Evolutionary conservation across 2,329 filamentous ascomycete genomes (phyloP), one percentile per base, ranked within the genome.

Genomic region (Paecilomyces sp.): DNA sequence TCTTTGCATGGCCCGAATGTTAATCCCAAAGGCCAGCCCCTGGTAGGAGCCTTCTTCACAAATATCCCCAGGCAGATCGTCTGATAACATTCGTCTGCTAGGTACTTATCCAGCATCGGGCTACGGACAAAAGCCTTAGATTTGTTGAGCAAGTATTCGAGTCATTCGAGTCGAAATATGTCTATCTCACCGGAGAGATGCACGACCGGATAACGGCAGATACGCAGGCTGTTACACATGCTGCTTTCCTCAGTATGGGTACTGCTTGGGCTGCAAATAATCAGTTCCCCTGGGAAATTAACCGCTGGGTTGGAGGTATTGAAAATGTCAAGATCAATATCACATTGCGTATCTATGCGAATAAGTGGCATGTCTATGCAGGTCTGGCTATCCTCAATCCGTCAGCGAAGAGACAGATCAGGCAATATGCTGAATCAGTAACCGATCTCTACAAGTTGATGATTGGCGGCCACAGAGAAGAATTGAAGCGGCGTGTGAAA

Each of bases 301-400:
- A 88, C n/a, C 91, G 94, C 63, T 99, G 97, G 76, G 86, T 97
- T 3, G 94, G 94, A 60, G 95, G 94, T 57, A 96, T 99, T 69
- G 94, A 99, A 76, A 99, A 99, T 74, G 93, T 97, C 68, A 99
- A 99, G 79, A 96, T 97, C 80, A 99, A 99, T 78, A 87, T 97
- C 66, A 97, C 92, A 66, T 81, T 99, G 65, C 92, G 94, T 67
- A 97, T 99, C 78, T 99, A 97, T 79, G 88, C 89, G 61, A 96
- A 97, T 76, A 99, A 97, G 76, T 99, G 95, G 95, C 95, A 99
- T 79, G 94, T 99, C 60, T 99, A 99, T 75, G 94, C 94, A 22
- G 94, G 94, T 0, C 87, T 99, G 8, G 94, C 95, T 11, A 99
- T 99, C 70, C 84, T 99, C 60, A 99, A 99, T 74, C 94, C 94